Evolutionary conservation across 768 basidiomycete species (phyloP).

Genomic region (Sutorius australiensis): DNA sequence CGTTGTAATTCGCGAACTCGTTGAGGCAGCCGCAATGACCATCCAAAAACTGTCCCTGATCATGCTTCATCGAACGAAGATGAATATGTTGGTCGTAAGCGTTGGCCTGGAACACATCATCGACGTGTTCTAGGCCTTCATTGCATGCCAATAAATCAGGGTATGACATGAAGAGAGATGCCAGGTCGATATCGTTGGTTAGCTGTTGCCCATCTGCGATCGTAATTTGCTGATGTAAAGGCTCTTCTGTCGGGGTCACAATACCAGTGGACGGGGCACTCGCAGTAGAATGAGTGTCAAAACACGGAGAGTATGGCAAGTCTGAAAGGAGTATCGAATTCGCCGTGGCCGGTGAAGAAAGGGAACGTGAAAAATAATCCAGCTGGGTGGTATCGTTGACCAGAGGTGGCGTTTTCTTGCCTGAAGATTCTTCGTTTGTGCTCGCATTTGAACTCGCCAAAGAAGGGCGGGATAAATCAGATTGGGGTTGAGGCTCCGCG

Average conservation of each 20-base stretch:
- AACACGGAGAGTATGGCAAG: slow-evolving; percentile 14
- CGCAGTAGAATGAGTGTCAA: slow-evolving; percentile 21
- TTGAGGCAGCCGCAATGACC: slow-evolving; percentile 57
- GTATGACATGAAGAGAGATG: slow-evolving; percentile 40
- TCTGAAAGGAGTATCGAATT: slow-evolving; percentile 19
- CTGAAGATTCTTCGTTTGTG: slow-evolving; percentile 5
- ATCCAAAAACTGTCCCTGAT: slow-evolving; percentile 14
- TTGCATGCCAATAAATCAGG: slow-evolving; percentile 19
- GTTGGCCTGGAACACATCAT: background rate
- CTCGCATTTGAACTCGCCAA: background rate
- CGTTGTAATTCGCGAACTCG: slow-evolving; percentile 51
- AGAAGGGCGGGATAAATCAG: background rate
- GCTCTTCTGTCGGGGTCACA: slow-evolving; percentile 46
- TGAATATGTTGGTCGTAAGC: slow-evolving; percentile 3
- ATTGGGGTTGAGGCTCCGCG: slow-evolving; percentile 3
- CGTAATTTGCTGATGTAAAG: slow-evolving; percentile 31
- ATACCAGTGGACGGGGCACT: slow-evolving; percentile 33
- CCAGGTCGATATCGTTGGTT: slow-evolving; percentile 39
- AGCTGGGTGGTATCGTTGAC: slow-evolving; percentile 11
- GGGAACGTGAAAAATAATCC: slow-evolving; percentile 29
- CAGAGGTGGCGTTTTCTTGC: background rate
- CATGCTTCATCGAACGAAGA: slow-evolving; percentile 12
- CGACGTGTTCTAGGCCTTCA: slow-evolving; percentile 10
- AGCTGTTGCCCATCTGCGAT: slow-evolving; percentile 23
- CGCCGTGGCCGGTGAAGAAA: slow-evolving; percentile 31